Evolutionary conservation across 345 rosid genomes (phyloP), one percentile per base, ranked within the genome.

Genomic region (Laguncularia racemosa): DNA sequence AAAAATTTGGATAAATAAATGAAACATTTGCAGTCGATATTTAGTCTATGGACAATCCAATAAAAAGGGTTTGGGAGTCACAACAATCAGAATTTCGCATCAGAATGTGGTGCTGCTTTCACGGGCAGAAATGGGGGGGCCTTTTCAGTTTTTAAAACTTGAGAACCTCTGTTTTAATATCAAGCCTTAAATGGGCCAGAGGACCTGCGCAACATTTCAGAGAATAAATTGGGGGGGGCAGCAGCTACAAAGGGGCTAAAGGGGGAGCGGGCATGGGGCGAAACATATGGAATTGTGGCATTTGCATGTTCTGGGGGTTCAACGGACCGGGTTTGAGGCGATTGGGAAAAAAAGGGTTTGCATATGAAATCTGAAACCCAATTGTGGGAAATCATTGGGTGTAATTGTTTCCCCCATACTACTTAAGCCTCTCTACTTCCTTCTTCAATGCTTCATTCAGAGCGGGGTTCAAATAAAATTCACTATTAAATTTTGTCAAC

Each of bases 351-450:
- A 74, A 64, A 14, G 89, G 72, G 43, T 74, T 81, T 50, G 70
- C 65, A 18, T 80, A 88, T 20, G 87, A 69, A 49, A 80, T 66
- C 46, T 75, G 89, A 92, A 84, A 46, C 89, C 89, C 11, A 84
- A 71, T 85, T 77, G 60, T 78, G 89, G 46, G 82, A n/a, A 59
- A 67, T 92, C 95, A n/a, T 89, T 69, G 1, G 71, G 78, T 19
- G 91, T 84, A 59, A 66, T 75, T 38, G 74, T 70, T 76, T 92
- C 95, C 59, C 98, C 97, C 0, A 91, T 92, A 21, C 84, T 20
- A 81, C 66, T 83, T 89, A 18, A 89, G 85, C 78, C 98, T 86
- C 71, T 88, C 91, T 1, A 92, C 91, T 81, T 92, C 98, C 73
- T 89, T 92, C 81, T 83, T 89, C 59, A 92, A 78, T 13, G 93